Percentiles rank a stretch among this genome's conserved stretches.
These are phyloP conservation scores for Rhodofomes roseus DNA, from an alignment of 1,284 basidiomycete genomes.

Conservation along the genomic window DNA sequence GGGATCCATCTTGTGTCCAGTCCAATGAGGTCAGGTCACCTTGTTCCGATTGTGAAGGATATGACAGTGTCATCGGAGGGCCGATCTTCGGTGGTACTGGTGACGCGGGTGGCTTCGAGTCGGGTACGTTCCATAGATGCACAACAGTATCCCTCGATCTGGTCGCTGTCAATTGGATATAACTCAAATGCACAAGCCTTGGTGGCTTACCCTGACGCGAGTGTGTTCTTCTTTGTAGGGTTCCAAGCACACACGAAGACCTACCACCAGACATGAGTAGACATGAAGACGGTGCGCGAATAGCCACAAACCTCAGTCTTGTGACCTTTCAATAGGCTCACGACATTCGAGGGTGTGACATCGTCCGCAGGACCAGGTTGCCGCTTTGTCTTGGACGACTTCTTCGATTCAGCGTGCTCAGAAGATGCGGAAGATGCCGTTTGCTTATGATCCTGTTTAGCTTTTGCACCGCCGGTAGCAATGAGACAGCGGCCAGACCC, in stretches of 20 bases:
- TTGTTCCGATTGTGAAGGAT: conserved; percentile 44
- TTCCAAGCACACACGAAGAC: conserved; percentile 83
- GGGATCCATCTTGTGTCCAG: conserved; percentile 68
- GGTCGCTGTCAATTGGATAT: not conserved
- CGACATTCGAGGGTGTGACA: conserved; percentile 9
- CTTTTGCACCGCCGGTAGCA: not conserved
- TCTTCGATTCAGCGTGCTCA: not conserved
- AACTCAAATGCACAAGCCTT: not conserved
- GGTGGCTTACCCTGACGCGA: conserved; percentile 68
- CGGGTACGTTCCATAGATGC: conserved; percentile 71
- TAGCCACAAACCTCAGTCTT: conserved; percentile 50
- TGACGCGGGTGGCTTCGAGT: conserved; percentile 4
- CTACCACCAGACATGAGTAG: conserved; percentile 32
- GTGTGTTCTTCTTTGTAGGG: conserved; percentile 52
- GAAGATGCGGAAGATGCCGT: conserved; percentile 1
- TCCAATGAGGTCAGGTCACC: conserved; percentile 68
- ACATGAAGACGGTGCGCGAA: not conserved
- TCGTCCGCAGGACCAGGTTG: conserved; percentile 6
- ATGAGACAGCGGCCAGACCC: not conserved
- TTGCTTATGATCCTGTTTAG: conserved; percentile 2
- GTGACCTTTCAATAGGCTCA: conserved; percentile 55
- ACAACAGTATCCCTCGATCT: conserved; percentile 77
- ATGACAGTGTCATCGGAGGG: conserved; percentile 46
- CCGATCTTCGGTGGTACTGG: conserved; percentile 15
- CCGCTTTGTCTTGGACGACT: not conserved